These are phyloP conservation scores for Gentiana dahurica DNA, from an alignment of 257 asterid genomes.

Conservation along the genomic window DNA sequence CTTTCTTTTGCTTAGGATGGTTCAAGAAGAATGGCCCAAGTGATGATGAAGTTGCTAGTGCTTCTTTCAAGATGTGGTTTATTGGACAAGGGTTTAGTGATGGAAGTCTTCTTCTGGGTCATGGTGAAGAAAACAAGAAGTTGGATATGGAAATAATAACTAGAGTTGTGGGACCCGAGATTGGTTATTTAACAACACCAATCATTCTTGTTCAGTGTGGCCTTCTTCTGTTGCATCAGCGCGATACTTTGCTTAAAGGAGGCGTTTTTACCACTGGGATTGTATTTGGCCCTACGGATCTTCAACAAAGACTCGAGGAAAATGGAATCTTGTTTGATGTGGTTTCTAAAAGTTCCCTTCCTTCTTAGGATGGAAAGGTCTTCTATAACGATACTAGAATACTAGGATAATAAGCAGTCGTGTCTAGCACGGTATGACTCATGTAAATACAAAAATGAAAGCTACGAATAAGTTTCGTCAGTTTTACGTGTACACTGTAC, in stretches of 20 bases:
- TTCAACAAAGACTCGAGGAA: conserved; percentile 55
- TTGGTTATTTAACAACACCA: conserved; percentile 82
- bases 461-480: background rate
- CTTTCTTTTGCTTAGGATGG: conserved; percentile 57
- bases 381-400: too few relatives aligned
- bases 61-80: conserved; percentile 88
- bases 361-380: background rate
- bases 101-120: conserved; percentile 15
- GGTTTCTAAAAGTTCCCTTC: conserved; percentile 43
- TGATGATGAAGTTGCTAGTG: conserved; percentile 73
- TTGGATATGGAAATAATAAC: conserved; percentile 69
- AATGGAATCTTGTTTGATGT: conserved; percentile 76
- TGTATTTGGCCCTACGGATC: conserved; percentile 73
- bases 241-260: conserved; percentile 63
- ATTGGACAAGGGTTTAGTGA: conserved; percentile 72
- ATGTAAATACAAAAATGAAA: background rate
- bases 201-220: conserved; percentile 68
- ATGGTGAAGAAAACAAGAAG: conserved; percentile 26
- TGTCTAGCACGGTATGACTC: too few relatives aligned
- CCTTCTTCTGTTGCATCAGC: conserved; percentile 41
- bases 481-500: background rate
- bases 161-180: conserved; percentile 89
- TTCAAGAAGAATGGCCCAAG: conserved; percentile 71
- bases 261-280: conserved; percentile 86
- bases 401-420: too few relatives aligned